These are phyloP conservation scores for Agaricus blazei DNA, from an alignment of 768 basidiomycete species.

Conservation along the genomic window DNA sequence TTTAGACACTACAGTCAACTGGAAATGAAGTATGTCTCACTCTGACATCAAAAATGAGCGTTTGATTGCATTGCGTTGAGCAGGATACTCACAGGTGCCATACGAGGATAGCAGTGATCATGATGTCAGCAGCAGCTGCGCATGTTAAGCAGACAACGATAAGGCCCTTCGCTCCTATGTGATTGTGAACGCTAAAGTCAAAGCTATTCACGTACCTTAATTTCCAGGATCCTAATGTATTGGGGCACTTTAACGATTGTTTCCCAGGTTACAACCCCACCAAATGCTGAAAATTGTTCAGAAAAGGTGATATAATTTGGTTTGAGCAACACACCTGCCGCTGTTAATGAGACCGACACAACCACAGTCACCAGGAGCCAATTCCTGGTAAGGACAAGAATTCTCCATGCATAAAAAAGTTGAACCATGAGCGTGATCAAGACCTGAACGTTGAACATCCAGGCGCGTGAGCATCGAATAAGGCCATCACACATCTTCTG, in stretches of 20 bases:
- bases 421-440: slow-evolving; percentile 41
- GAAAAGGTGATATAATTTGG: too few relatives aligned
- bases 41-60: not conserved
- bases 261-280: slow-evolving; percentile 19
- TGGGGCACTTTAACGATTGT: too few relatives aligned
- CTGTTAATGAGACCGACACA: slow-evolving; percentile 12
- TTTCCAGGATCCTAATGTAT: too few relatives aligned
- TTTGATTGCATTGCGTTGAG: not conserved
- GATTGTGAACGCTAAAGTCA: not conserved
- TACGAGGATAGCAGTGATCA: slow-evolving; percentile 39
- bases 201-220: not conserved
- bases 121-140: slow-evolving; percentile 33
- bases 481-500: too few relatives aligned
- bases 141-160: slow-evolving; percentile 36
- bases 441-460: slow-evolving; percentile 21
- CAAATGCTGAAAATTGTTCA: slow-evolving; percentile 16
- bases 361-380: slow-evolving; percentile 14
- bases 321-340: slow-evolving; percentile 12
- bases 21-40: not conserved
- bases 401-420: slow-evolving; percentile 39
- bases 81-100: slow-evolving; percentile 31
- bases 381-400: slow-evolving; percentile 22
- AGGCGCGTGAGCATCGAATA: too few relatives aligned
- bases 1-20: not conserved
- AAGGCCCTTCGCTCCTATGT: slow-evolving; percentile 10